Base-by-base conservation (phyloP, 2,329 filamentous ascomycete genomes). In the Tolypocladium pustulatum region DNA sequence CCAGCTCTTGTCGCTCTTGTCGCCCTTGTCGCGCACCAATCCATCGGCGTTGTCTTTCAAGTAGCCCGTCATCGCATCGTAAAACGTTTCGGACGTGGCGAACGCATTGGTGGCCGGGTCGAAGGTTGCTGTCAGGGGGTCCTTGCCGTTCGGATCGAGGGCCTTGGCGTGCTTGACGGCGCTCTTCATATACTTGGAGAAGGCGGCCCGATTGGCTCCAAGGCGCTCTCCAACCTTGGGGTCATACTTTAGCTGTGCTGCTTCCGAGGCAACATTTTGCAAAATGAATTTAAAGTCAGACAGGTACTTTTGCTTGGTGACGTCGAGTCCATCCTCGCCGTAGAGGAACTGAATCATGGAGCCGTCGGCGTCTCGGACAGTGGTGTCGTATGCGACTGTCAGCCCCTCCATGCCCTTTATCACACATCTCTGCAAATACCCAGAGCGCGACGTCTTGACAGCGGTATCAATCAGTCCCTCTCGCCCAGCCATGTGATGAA, bases 371-470 rank as follows among this genome's bases (percentile, higher is more conserved):
- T 99, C 93, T 62, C 94, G 86, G 20, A 99, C 94, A 1, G 92
- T 95, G 10, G 88, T 92, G 68, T 99, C 94, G 71, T 99, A 97
- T 61, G 92, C 86, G 2, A 96, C 91, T 66, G 86, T 88, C 51
- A 97, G 80, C 4, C 94, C 94, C 73, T 99, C 94, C 89, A 99
- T 95, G 61, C 94, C 94, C 77, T 99, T 99, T 77, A 99, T 95
- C 62, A 99, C 81, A 81, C 94, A 99, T 70, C 95, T 83, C 72
- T 99, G 94, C 56, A 99, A 79, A 70, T 99, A 99, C 61, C 94
- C 95, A 34, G 94, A 97, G 69, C 94, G 88, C 12, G 93, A 96
- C 1, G 94, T 99, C 77, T 99, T 99, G 72, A 99, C 94, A 63
- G 94, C 94, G 25, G 94, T 99, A 81, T 99, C 94, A 70, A 99